Conservation (phyloP, 495 filamentous ascomycete genomes). For the Penicillium angulare region DNA sequence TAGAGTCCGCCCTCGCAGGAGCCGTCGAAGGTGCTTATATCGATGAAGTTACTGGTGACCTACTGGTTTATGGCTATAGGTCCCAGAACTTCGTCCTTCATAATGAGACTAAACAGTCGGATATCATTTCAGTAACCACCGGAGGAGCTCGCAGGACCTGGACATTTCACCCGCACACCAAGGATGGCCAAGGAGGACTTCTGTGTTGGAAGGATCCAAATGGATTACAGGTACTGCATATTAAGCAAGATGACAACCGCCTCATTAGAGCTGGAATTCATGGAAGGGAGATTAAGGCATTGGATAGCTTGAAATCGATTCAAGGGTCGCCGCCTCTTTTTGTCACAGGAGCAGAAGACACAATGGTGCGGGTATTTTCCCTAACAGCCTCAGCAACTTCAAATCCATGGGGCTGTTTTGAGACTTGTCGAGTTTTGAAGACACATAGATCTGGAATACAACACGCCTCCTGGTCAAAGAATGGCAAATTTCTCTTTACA, state of each 20-base stretch:
- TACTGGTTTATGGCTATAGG: conserved; percentile 78
- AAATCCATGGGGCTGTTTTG: conserved; percentile 34
- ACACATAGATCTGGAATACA: conserved; percentile 83
- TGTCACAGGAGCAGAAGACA: conserved; percentile 90
- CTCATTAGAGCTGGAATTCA: conserved; percentile 69
- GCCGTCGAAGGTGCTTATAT: conserved; percentile 69
- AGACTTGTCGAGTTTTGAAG: conserved; percentile 62
- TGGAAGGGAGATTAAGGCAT: conserved; percentile 82
- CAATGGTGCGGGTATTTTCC: conserved; percentile 63
- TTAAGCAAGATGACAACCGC: conserved; percentile 44
- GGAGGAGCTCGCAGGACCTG: conserved; percentile 80
- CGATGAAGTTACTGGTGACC: conserved; percentile 37
- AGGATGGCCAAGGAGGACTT: conserved; percentile 25
- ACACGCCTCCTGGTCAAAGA: conserved; percentile 67
- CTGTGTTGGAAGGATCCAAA: conserved; percentile 53
- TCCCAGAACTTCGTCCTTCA: conserved; percentile 75
- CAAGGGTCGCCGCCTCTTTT: conserved; percentile 34
- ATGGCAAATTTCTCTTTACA: conserved; percentile 71
- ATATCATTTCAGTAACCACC: conserved; percentile 70
- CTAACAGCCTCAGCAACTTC: conserved; percentile 14
- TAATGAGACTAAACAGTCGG: conserved; percentile 64
- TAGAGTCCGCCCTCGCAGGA: conserved; percentile 59
- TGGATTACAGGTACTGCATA: conserved; percentile 41
- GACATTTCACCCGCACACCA: conserved; percentile 44
- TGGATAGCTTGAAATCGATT: conserved; percentile 47